A percentile compares a stretch with the other conserved stretches of the same genome.
Conservation (phyloP, 768 basidiomycete genomes). For the Sporobolomyces phaffii region DNA sequence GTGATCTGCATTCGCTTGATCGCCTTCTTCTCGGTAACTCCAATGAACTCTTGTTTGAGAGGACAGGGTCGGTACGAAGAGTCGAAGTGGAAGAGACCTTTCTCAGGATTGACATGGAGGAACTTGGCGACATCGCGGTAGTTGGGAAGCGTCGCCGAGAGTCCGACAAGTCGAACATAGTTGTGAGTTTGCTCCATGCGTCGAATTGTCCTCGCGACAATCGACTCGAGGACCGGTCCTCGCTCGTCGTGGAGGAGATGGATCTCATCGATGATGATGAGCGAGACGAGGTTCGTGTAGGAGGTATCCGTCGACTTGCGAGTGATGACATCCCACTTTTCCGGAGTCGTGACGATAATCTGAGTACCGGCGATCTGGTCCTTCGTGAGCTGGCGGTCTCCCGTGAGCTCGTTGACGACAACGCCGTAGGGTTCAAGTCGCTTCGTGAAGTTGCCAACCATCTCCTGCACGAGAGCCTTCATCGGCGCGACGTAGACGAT, state of each 20-base stretch:
- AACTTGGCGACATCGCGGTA: conserved; percentile 97
- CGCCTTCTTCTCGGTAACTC: conserved; percentile 97
- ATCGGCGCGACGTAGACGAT: conserved; percentile 97
- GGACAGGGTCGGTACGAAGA: conserved; percentile 88
- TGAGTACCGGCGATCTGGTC: conserved; percentile 94
- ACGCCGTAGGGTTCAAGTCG: conserved; percentile 68
- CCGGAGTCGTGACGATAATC: conserved; percentile 96
- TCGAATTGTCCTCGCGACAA: conserved; percentile 81
- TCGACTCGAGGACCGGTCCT: conserved; percentile 88
- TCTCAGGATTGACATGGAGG: conserved; percentile 83
- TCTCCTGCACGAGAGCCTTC: conserved; percentile 98
- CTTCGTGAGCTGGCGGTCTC: conserved; percentile 96
- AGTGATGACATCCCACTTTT: conserved; percentile 99
- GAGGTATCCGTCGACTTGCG: conserved; percentile 94
- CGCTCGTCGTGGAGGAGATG: conserved; percentile 96
- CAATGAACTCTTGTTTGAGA: conserved; percentile 92
- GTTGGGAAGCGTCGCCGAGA: conserved; percentile 96
- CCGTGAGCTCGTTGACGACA: conserved; percentile 89
- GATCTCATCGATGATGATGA: conserved; percentile 97
- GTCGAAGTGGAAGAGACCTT: conserved; percentile 96
- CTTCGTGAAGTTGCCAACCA: conserved; percentile 86
- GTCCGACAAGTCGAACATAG: conserved; percentile 85
- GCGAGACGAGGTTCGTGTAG: conserved; percentile 90
- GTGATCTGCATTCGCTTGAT: conserved; percentile 97
- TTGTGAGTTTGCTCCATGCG: conserved; percentile 91